phyloP scores from a whole-genome alignment of 805 yeast genomes.

The Wickerhamomyces mucosus region DNA sequence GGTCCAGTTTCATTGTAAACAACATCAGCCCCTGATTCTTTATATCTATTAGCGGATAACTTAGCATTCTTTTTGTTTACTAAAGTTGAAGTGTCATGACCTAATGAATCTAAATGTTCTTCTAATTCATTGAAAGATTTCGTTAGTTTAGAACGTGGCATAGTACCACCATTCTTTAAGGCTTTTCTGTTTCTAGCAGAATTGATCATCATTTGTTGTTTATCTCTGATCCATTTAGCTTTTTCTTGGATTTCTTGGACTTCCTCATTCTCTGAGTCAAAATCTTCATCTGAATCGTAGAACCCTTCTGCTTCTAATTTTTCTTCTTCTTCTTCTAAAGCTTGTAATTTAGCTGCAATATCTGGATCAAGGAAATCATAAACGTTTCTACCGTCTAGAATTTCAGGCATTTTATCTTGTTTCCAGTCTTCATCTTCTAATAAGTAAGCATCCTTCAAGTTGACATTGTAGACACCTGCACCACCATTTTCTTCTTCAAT shows the following conservation, averaged over 20 bases:
- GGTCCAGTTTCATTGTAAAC: conserved; percentile 11
- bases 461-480: conserved; percentile 94
- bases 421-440: conserved; percentile 97
- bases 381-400: conserved; percentile 91
- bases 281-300: conserved; percentile 66
- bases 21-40: conserved; percentile 65
- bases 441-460: conserved; percentile 84
- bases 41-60: conserved; percentile 29
- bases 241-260: conserved; percentile 66
- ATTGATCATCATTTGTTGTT: conserved; percentile 87
- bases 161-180: conserved; percentile 73
- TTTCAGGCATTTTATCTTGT: conserved; percentile 94
- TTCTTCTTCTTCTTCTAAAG: conserved; percentile 96
- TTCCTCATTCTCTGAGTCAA: conserved; percentile 58
- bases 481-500: conserved; percentile 95
- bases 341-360: conserved; percentile 85
- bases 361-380: conserved; percentile 97
- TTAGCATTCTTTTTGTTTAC: conserved; percentile 38
- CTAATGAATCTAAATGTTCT: conserved; percentile 79
- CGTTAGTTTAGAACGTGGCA: conserved; percentile 84
- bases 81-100: conserved; percentile 73
- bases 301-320: conserved; percentile 88
- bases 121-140: conserved; percentile 75
- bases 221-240: conserved; percentile 92
- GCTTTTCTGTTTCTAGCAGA: conserved; percentile 84